Conservation (phyloP, 768 basidiomycete genomes). For the Phanerodontia chrysosporium region DNA sequence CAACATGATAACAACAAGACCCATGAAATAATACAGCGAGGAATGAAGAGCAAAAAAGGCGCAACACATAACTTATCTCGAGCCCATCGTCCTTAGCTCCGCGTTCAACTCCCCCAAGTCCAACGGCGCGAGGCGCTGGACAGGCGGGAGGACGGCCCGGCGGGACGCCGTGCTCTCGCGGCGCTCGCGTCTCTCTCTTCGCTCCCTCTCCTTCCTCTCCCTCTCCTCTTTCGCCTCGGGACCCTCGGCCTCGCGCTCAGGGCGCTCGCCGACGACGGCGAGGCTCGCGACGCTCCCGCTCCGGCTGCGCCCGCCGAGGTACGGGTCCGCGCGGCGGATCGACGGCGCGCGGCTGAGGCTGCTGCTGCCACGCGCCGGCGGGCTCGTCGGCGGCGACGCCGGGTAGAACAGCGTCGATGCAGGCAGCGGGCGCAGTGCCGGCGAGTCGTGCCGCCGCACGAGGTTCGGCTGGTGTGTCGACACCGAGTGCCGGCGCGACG, state of each 20-base stretch:
- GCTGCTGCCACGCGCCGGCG: constrained; percentile 8
- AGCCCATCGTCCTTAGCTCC: neutral
- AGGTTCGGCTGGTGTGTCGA: constrained; percentile 10
- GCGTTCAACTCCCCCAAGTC: constrained; percentile 9
- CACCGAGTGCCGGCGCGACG: neutral
- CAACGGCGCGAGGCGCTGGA: constrained; percentile 17
- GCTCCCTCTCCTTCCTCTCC: neutral
- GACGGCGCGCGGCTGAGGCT: constrained; percentile 9
- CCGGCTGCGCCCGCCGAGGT: neutral
- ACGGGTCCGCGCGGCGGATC: constrained; percentile 11
- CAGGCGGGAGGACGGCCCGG: too few species aligned
- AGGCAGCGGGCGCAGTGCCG: constrained; percentile 18
- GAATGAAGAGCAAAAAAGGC: too few species aligned
- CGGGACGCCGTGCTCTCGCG: constrained; percentile 5
- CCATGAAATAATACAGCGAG: too few species aligned
- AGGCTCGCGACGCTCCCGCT: too few species aligned
- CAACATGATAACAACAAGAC: too few species aligned
- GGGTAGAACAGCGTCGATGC: constrained; percentile 15
- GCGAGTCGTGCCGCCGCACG: constrained; percentile 19
- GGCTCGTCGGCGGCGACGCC: neutral
- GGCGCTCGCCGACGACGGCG: too few species aligned
- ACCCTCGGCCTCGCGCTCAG: constrained; percentile 2
- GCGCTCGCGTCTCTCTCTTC: neutral
- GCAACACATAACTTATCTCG: neutral
- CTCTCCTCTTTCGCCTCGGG: neutral